Evolutionary conservation across 768 basidiomycete species (phyloP), one percentile per base, ranked within the genome.

Genomic region (Termitomyces sp.): DNA sequence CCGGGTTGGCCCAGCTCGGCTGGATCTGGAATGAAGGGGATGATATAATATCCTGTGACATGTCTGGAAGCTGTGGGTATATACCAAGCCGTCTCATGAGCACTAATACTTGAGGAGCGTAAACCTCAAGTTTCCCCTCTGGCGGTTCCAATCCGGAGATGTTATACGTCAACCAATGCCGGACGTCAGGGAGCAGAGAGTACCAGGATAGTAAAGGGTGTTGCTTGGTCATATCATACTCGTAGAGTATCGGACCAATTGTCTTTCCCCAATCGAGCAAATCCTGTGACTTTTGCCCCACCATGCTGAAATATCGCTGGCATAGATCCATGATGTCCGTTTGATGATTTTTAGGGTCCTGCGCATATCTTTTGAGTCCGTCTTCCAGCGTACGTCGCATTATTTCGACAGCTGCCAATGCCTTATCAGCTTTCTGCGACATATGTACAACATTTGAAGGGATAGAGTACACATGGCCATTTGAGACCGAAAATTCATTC

Each of bases 21-120:
- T 40, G 16, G 36, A 52, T 38, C 9, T 40, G 11, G 36, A 22
- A 50, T 20, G 49, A 35, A 50, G 22, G 20, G 14, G 20, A 5
- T 22, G n/a, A 20, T 5, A n/a, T 26, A 13, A 16, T 0, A 14
- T 28, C n/a, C 10, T 26, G 41, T 44, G 56, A 26, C 4, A 52
- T 2, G 40, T 35, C 26, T 18, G 49, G 22, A 14, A 57, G 50
- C n/a, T 24, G 8, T 3, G 56, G 41, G n/a, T 57, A 57, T 40
- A 33, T 41, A 24, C 56, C 56, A 6, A 45, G 26, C n/a, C 24
- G 30, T 33, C 50, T 57, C 56, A 57, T 52, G 1, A 57, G 45
- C 22, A 24, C 56, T 32, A 45, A 28, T 11, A 57, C 56, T 38
- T 57, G 56, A 14, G 13, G 50, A 33, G 56, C 49, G 16, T 57